Evolutionary conservation across 148 eudicot genomes (phyloP).

Genomic region (Rhododendron kiyosumense): DNA sequence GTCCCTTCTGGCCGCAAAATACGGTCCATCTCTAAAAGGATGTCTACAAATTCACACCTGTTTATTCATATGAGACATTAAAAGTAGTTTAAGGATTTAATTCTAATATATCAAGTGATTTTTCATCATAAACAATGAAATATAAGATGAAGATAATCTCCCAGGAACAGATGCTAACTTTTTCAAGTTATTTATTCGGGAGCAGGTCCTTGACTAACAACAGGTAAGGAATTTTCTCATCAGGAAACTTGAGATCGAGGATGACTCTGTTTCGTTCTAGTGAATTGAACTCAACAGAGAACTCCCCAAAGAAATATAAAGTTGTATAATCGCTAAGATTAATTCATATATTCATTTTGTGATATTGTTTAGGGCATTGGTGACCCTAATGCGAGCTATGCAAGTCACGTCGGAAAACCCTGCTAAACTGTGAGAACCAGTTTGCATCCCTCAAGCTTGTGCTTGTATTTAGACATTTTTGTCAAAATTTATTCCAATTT

Average conservation of each 20-base stretch:
- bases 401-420: neutral
- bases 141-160: neutral
- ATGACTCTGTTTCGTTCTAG: neutral
- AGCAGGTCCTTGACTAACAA: neutral
- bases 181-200: neutral
- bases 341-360: neutral
- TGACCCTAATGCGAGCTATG: neutral
- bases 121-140: neutral
- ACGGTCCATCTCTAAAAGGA: constrained; percentile 81
- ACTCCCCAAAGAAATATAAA: neutral
- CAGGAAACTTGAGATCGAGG: neutral
- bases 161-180: neutral
- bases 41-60: constrained; percentile 71
- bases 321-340: neutral
- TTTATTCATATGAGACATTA: neutral
- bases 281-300: neutral
- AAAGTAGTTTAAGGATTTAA: neutral
- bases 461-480: neutral
- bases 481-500: neutral
- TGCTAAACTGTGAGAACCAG: neutral
- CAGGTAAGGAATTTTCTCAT: neutral
- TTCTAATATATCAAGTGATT: neutral
- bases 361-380: neutral
- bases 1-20: constrained; percentile 78
- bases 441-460: neutral